Evolutionary conservation across 495 filamentous ascomycete species (phyloP).

Genomic region (Stereocaulon alpinum): DNA sequence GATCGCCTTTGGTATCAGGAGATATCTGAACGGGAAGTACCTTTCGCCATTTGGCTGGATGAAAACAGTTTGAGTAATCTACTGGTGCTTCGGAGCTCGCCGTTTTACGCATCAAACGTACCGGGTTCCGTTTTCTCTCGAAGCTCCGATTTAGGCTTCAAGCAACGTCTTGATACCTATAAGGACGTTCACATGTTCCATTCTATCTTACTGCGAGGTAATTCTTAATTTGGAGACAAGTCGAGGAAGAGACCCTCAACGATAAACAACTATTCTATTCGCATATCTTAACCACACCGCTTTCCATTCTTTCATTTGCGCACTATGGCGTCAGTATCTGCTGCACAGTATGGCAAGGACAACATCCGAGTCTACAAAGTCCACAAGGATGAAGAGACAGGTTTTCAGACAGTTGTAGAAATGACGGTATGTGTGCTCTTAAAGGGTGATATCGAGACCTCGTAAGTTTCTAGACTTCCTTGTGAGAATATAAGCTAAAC

Average conservation of each 20-base stretch:
- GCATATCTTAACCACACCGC: neutral
- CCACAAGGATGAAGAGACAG: constrained; percentile 61
- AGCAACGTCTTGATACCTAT: constrained; percentile 1
- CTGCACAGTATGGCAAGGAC: constrained; percentile 89
- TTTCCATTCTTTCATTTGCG: neutral
- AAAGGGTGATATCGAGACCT: constrained; percentile 81
- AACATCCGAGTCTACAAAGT: constrained; percentile 98
- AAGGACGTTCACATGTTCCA: neutral
- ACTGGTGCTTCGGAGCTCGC: constrained; percentile 8
- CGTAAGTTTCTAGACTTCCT: constrained; percentile 41
- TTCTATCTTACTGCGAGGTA: neutral
- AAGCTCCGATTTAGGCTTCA: neutral
- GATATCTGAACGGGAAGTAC: neutral
- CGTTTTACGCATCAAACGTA: constrained; percentile 3
- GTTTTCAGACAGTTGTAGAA: constrained; percentile 76
- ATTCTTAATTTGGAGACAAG: neutral
- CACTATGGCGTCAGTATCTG: constrained; percentile 40
- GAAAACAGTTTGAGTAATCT: neutral
- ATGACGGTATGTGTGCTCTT: constrained; percentile 89
- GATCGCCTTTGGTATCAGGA: neutral
- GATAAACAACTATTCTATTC: neutral
- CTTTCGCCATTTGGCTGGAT: neutral
- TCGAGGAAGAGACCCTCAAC: neutral
- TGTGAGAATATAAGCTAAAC: constrained; percentile 7
- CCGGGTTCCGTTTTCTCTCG: constrained; percentile 6